A percentile compares a stretch with the other conserved stretches of the same genome.
These are phyloP conservation scores for Hydrangea macrophylla DNA, from an alignment of 148 eudicot genomes.

Conservation along the genomic window DNA sequence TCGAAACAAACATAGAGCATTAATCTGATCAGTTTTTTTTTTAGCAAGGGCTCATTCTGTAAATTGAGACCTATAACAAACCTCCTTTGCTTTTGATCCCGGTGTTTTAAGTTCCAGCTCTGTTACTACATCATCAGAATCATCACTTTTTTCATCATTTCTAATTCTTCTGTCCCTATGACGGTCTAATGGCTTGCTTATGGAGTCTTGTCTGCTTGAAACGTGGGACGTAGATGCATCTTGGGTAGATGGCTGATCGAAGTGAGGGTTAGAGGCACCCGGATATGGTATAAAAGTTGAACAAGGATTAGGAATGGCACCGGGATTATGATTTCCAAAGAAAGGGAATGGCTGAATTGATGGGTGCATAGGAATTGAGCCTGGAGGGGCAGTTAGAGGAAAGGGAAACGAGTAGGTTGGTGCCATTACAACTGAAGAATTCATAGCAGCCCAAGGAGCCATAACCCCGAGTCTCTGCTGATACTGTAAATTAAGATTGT, in stretches of 20 bases:
- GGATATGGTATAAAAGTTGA: constrained; percentile 47
- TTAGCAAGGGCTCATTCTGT: neutral
- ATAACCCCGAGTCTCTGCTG: constrained; percentile 50
- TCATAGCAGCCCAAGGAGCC: constrained; percentile 56
- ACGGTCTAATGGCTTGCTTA: constrained; percentile 32
- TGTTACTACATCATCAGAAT: constrained; percentile 51
- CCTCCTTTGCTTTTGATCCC: constrained; percentile 57
- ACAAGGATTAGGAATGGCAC: constrained; percentile 30
- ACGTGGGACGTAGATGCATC: constrained; percentile 34
- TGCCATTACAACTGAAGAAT: constrained; percentile 57
- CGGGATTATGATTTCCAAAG: constrained; percentile 45
- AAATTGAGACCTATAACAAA: constrained; percentile 8
- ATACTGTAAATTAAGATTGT: constrained; percentile 50
- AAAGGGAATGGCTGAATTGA: constrained; percentile 54
- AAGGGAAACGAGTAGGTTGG: constrained; percentile 52
- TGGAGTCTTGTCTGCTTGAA: constrained; percentile 40
- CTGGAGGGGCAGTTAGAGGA: constrained; percentile 44
- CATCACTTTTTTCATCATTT: constrained; percentile 32
- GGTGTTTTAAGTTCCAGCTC: constrained; percentile 66
- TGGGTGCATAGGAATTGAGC: constrained; percentile 56
- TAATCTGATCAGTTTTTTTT: neutral
- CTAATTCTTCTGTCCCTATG: constrained; percentile 25
- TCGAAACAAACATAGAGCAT: too few relatives aligned
- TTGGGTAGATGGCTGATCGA: constrained; percentile 39
- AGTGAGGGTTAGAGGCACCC: constrained; percentile 29